Evolutionary conservation across 106 monocot species (phyloP).

Genomic region (Dendrobium chrysotoxum): DNA sequence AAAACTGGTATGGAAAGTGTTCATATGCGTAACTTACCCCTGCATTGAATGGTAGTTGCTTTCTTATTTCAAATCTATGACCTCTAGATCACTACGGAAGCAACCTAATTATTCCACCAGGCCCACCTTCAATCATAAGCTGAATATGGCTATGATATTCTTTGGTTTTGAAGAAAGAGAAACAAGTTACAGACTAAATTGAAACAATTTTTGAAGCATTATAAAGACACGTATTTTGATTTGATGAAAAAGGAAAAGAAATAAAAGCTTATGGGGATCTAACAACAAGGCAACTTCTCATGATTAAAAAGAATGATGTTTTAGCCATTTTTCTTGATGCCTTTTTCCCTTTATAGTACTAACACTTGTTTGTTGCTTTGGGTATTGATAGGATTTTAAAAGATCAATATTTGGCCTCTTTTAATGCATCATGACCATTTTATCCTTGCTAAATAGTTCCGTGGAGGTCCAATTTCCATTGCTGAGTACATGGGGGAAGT

Average conservation of each 20-base stretch:
- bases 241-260: neutral
- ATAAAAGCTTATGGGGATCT: neutral
- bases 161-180: neutral
- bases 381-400: neutral
- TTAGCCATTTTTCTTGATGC: neutral
- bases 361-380: neutral
- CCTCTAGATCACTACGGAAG: neutral
- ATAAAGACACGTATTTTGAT: neutral
- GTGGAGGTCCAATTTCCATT: constrained; percentile 90
- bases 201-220: neutral
- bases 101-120: neutral
- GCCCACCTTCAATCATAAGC: neutral
- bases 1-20: neutral
- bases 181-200: neutral
- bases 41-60: neutral
- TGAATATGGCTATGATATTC: neutral
- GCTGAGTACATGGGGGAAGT: constrained; percentile 99
- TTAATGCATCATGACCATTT: neutral
- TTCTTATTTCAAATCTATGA: neutral
- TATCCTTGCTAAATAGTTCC: constrained; percentile 48
- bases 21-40: neutral
- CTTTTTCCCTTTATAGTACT: neutral
- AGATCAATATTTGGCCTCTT: neutral
- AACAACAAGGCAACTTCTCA: neutral
- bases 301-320: neutral